Percentiles rank a stretch among this genome's conserved stretches.
phyloP scores from a whole-genome alignment of 495 filamentous ascomycete species.

The Amphirosellinia nigrospora region DNA sequence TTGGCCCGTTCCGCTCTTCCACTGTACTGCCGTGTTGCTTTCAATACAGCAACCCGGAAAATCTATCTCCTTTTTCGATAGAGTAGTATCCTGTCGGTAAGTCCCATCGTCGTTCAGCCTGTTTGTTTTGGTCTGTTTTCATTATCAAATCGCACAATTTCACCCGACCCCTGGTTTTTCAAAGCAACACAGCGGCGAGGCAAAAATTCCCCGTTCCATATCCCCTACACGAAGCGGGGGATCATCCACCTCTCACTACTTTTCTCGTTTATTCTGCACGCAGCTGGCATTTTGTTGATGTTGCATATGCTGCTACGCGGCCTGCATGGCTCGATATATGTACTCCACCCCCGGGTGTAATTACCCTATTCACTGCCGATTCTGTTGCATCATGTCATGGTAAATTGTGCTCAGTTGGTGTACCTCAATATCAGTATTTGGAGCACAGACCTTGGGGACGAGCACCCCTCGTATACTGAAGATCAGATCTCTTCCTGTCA shows the following conservation, averaged over 20 bases:
- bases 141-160: conserved; percentile 28
- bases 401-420: conserved; percentile 14
- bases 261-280: conserved; percentile 19
- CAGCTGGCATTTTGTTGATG: conserved; percentile 9
- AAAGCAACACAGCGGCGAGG: not conserved
- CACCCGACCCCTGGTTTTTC: conserved; percentile 17
- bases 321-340: conserved; percentile 19
- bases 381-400: conserved; percentile 7
- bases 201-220: conserved; percentile 1
- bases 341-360: conserved; percentile 19
- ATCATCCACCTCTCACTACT: not conserved
- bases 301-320: conserved; percentile 28
- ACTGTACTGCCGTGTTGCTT: conserved; percentile 25
- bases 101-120: conserved; percentile 38
- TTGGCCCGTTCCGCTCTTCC: conserved; percentile 10
- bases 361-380: not conserved
- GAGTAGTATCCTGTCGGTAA: conserved; percentile 33
- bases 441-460: not conserved
- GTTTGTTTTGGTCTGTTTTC: conserved; percentile 34
- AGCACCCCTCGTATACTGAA: not conserved
- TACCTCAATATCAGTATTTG: conserved; percentile 19
- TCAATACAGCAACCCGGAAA: conserved; percentile 25
- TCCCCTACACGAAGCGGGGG: not conserved
- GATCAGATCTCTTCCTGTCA: not conserved
- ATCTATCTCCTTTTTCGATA: conserved; percentile 23